Base-by-base conservation (phyloP, 768 basidiomycete species). In the Lentinula detonsa region DNA sequence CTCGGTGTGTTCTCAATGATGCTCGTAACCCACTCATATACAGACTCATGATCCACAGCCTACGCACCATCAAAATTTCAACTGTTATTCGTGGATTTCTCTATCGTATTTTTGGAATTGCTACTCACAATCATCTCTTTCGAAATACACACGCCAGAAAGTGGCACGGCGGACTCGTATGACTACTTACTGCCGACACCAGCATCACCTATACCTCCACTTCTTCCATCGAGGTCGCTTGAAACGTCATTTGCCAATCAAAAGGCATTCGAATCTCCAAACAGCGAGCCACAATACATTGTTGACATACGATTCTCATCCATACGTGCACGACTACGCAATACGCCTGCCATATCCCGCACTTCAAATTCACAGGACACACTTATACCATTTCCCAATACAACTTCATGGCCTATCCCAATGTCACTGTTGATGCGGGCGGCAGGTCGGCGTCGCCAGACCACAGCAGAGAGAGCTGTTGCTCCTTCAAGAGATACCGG, bases 91-190 rank as follows among this genome's bases (percentile, higher is more conserved):
- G 81, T 92, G 62, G 91, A 93, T 75, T 61, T 85, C 66, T 69
- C 82, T 71, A 91, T 91, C 62, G 73, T 91, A 42, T 69, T 77
- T 62, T 77, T 91, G n/a, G 86, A 90, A 67, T 69, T 85, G 61
- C 65, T 89, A 59, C 84, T 88, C 73, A 80, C 82, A 6, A 82
- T 81, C 49, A 83, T 92, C 62, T 80, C 87, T 34, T 90, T 87
- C 72, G 90, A 91, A 69, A 71, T 84, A 69, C 69, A 79, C 69
- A 55, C 79, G 66, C 69, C 76, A 66, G 66, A 80, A 66, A 64
- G 69, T 69, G 73, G 66, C 37, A 64, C 76, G 48, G 73, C 76
- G 60, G 68, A 75, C 71, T 53, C 67, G 69, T 63, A 64, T 68
- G 21, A 62, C 61, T 35, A 64, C 70, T 51, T 72, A 72, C 56